phyloP scores from a whole-genome alignment of 1,284 basidiomycete genomes.

The Flammula alnicola region DNA sequence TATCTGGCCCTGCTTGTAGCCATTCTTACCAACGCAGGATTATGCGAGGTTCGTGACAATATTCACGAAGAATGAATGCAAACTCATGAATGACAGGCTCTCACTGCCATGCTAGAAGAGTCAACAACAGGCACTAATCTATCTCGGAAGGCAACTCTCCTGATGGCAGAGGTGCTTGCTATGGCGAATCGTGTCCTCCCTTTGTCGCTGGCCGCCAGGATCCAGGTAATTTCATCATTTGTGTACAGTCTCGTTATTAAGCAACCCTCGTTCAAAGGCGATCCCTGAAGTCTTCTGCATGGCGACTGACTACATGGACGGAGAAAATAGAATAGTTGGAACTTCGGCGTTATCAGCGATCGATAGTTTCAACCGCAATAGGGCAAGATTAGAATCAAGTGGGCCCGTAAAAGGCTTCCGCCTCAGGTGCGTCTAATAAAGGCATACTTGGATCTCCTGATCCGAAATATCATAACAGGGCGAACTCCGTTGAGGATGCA shows the following conservation, averaged over 20 bases:
- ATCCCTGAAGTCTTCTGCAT: conserved; percentile 87
- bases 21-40: conserved; percentile 85
- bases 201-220: conserved; percentile 76
- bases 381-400: conserved; percentile 63
- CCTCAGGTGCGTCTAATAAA: conserved; percentile 51
- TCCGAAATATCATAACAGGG: conserved; percentile 46
- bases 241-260: background rate
- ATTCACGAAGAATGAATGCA: background rate
- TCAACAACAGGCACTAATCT: conserved; percentile 69
- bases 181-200: conserved; percentile 92
- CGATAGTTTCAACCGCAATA: conserved; percentile 90
- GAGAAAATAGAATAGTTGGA: conserved; percentile 81
- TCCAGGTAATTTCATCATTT: conserved; percentile 64
- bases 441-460: background rate
- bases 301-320: conserved; percentile 76
- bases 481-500: conserved; percentile 87
- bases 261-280: conserved; percentile 50
- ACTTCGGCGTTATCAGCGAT: conserved; percentile 87
- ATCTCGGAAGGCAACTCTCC: conserved; percentile 85
- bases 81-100: conserved; percentile 56
- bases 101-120: conserved; percentile 85
- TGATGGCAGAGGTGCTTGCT: conserved; percentile 92
- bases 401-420: conserved; percentile 54
- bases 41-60: conserved; percentile 72
- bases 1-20: conserved; percentile 90